Evolutionary conservation across 208 protist species (phyloP).

Genomic region (Trypanosoma caninum): DNA sequence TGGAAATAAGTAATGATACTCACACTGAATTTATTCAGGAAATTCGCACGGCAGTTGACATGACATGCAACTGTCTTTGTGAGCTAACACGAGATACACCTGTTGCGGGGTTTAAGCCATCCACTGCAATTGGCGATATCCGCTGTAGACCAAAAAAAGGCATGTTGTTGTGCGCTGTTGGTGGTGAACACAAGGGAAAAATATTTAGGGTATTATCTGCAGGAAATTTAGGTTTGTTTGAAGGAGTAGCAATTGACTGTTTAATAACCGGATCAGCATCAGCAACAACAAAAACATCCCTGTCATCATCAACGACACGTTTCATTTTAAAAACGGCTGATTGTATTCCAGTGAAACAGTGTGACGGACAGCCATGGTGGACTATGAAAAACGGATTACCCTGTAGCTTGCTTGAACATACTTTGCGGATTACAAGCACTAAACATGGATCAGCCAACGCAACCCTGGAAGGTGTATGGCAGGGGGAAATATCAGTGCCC

Average conservation of each 20-base stretch:
- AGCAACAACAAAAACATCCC: too few relatives aligned
- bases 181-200: constrained; percentile 21
- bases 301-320: too few relatives aligned
- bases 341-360: constrained; percentile 83
- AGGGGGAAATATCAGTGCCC: constrained; percentile 41
- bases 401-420: constrained; percentile 79
- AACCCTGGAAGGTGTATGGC: constrained; percentile 68
- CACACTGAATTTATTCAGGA: constrained; percentile 70
- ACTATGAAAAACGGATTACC: constrained; percentile 62
- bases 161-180: constrained; percentile 47
- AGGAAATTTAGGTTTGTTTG: neutral
- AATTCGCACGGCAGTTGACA: constrained; percentile 58
- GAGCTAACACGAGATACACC: constrained; percentile 26
- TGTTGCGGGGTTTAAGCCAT: constrained; percentile 66
- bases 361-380: constrained; percentile 60
- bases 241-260: constrained; percentile 2
- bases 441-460: constrained; percentile 25
- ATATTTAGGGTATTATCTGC: constrained; percentile 17
- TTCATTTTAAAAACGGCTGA: constrained; percentile 13
- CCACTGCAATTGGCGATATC: constrained; percentile 39
- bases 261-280: neutral
- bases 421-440: constrained; percentile 46
- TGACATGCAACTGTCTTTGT: constrained; percentile 38
- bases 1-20: constrained; percentile 71
- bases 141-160: constrained; percentile 44